Evolutionary conservation across 2,329 filamentous ascomycete genomes (phyloP), one percentile per base, ranked within the genome.

Genomic region (Paraphaeosphaeria sporulosa): DNA sequence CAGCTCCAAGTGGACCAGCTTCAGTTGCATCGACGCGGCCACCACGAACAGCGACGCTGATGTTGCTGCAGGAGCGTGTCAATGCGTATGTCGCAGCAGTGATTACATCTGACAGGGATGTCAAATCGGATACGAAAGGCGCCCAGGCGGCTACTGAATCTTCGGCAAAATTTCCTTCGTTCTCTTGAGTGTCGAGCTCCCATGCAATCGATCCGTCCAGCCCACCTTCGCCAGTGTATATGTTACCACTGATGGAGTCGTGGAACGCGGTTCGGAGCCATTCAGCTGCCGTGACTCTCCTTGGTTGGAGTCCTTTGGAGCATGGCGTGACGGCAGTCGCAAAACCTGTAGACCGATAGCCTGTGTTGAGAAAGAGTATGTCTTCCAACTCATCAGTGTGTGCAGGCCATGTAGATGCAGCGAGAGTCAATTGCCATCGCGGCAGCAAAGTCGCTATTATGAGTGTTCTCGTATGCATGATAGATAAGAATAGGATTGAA

Each of bases 231-330:
- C 79, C 78, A 32, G 76, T 79, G 62, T 76, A 82, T 13, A 77
- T 71, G 66, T 85, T 86, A 19, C 60, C 32, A 80, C 82, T 2
- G 85, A 86, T 4, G 85, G 79, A 82, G 88, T 89, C 87, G 73
- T 89, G 87, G 62, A 89, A 89, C 25, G 82, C 86, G 3, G 84
- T 82, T 34, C 86, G 82, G 44, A 89, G 74, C 86, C 86, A 89
- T 73, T 88, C 86, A 7, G 86, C 86, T 6, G 87, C 85, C 47
- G 85, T 86, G 40, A 84, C 80, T 50, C 86, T 83, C 48, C 86
- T 87, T 2, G 82, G 78, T 32, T 34, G 44, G 17, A 63, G 36
- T 44, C 57, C 59, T 44, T 62, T 85, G 46, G 79, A 79, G 75
- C 87, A 89, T 6, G 86, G 87, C 36, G 81, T 85, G 57, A 89